phyloP scores from a whole-genome alignment of 306 rosid species.

The Potentilla sterilis region DNA sequence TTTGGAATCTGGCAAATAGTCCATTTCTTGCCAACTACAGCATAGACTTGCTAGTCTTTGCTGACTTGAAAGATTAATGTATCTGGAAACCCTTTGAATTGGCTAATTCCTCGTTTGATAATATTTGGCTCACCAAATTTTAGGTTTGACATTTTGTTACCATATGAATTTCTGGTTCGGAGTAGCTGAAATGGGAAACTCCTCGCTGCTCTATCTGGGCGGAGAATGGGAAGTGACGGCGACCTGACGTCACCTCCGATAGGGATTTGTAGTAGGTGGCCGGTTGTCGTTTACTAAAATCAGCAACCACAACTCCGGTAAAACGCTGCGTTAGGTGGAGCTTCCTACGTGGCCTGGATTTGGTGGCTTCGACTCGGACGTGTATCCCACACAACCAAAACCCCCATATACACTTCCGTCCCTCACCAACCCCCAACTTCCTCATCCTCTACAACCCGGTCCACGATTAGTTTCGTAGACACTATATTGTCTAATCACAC shows the following conservation, averaged over 20 bases:
- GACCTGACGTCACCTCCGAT: neutral
- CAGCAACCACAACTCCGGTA: neutral
- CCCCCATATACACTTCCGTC: neutral
- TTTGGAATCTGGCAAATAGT: neutral
- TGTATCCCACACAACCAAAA: conserved; percentile 10
- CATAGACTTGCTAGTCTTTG: neutral
- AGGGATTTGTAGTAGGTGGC: conserved; percentile 17
- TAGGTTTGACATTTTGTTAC: conserved; percentile 12
- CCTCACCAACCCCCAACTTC: conserved; percentile 24
- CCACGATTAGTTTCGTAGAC: neutral
- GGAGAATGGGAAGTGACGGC: neutral
- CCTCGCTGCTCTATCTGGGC: neutral
- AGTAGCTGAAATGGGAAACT: neutral
- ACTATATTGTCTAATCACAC: neutral
- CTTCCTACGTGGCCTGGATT: conserved; percentile 19
- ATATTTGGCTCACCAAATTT: neutral
- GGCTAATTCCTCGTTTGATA: neutral
- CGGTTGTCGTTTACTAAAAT: conserved; percentile 9
- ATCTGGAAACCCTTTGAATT: neutral
- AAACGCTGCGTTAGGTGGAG: conserved; percentile 23
- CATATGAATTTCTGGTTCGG: neutral
- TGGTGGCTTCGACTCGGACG: conserved; percentile 11
- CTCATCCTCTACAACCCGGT: neutral
- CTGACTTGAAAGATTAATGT: neutral
- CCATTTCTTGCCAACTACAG: neutral